Conservation (phyloP, 306 rosid species). For the Ochetophila trinervis region DNA sequence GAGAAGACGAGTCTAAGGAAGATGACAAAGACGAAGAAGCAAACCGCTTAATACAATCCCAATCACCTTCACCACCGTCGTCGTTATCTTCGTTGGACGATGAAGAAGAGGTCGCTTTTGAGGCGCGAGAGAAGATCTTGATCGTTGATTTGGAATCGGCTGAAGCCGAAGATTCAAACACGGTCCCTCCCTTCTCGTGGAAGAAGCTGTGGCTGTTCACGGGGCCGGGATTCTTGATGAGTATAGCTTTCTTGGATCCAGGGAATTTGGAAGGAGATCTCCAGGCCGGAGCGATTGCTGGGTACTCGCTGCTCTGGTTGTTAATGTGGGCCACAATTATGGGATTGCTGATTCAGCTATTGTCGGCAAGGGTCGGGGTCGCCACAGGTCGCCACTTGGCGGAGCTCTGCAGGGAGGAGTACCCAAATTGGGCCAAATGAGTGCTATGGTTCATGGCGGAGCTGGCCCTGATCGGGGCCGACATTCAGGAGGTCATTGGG, state of each 20-base stretch:
- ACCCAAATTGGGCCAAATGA: conserved; percentile 63
- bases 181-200: conserved; percentile 66
- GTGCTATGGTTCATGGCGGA: conserved; percentile 88
- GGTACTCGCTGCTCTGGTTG: conserved; percentile 79
- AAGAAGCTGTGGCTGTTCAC: conserved; percentile 77
- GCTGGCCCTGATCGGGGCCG: conserved; percentile 88
- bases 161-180: conserved; percentile 17
- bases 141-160: conserved; percentile 35
- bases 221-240: conserved; percentile 87
- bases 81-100: conserved; percentile 11
- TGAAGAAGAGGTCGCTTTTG: conserved; percentile 56
- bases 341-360: conserved; percentile 75
- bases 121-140: conserved; percentile 66
- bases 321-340: conserved; percentile 79
- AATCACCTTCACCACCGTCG: conserved; percentile 10
- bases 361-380: conserved; percentile 68
- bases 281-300: conserved; percentile 85
- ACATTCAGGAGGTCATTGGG: conserved; percentile 91
- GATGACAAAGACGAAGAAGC: conserved; percentile 51
- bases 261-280: conserved; percentile 91
- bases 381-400: conserved; percentile 83
- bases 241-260: conserved; percentile 91
- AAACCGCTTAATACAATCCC: conserved; percentile 41
- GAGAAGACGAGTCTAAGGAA: conserved; percentile 20
- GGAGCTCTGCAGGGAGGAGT: conserved; percentile 79